phyloP scores from a whole-genome alignment of 345 rosid genomes.

The Eutrema japonicum region DNA sequence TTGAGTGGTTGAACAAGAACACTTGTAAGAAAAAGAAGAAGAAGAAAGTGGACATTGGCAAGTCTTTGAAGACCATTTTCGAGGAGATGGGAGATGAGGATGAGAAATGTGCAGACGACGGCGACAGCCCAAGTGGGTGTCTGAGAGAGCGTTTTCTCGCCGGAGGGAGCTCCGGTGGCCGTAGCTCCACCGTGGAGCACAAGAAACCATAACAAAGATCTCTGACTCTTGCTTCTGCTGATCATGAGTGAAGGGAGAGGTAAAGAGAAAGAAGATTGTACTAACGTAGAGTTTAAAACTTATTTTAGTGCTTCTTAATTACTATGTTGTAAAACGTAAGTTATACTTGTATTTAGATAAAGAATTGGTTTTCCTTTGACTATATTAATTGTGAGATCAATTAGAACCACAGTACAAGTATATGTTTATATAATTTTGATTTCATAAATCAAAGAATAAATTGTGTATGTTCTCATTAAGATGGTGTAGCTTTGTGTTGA shows the following conservation, averaged over 20 bases:
- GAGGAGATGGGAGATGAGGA: slow-evolving; percentile 66
- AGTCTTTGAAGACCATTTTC: slow-evolving; percentile 77
- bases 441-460: neutral
- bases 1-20: slow-evolving; percentile 4
- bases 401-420: neutral
- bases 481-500: slow-evolving; percentile 8
- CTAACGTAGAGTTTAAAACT: slow-evolving; percentile 31
- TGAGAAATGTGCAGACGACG: slow-evolving; percentile 70
- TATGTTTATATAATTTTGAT: neutral
- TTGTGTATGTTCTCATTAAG: neutral
- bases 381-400: slow-evolving; percentile 14
- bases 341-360: neutral
- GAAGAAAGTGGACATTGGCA: slow-evolving; percentile 48
- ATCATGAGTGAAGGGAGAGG: slow-evolving; percentile 39
- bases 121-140: slow-evolving; percentile 98
- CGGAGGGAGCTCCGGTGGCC: slow-evolving; percentile 27
- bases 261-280: slow-evolving; percentile 20
- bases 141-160: slow-evolving; percentile 63
- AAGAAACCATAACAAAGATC: slow-evolving; percentile 35
- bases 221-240: slow-evolving; percentile 23
- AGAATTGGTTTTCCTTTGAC: slow-evolving; percentile 29
- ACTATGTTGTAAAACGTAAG: slow-evolving; percentile 19
- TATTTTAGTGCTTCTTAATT: slow-evolving; percentile 22
- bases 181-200: slow-evolving; percentile 26
- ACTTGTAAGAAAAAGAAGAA: neutral